Evolutionary conservation across 129 eudicot species (phyloP), one percentile per base, ranked within the genome.

Genomic region (Glebionis coronaria): DNA sequence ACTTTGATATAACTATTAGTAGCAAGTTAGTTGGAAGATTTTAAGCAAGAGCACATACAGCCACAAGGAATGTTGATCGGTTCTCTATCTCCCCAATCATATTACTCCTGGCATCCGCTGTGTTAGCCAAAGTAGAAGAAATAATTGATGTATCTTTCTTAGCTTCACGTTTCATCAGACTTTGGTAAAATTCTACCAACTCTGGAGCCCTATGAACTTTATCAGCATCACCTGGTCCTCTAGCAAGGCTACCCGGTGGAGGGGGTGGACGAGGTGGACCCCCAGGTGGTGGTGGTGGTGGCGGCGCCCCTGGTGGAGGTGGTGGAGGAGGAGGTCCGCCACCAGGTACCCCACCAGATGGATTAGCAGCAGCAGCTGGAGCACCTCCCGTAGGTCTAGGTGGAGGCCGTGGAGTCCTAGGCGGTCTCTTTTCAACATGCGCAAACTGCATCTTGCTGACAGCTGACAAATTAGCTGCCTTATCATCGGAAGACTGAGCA

Each of bases 201-300:
- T 94, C 99, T 8, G 99, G 99, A 75, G 99, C 99, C 44, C 95
- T 75, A 79, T 90, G 97, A 78, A 94, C 99, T 76, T 90, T 94
- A 40, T 90, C 95, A 68, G 88, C 91, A 29, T 83, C 61, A 51
- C 84, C 99, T 28, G 75, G 79, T 31, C 83, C 87, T 86, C 72
- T 86, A 3, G 76, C 60, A 21, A 84, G 81, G 76, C 90, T 78
- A 61, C 99, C 99, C 4, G 94, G 97, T 20, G 84, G 97, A 29
- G 97, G 97, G 63, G 99, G 99, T 52, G 99, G 87, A 12, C 76
- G 83, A 44, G 87, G 87, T 56, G 86, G 86, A 4, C 86, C 82
- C 15, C 96, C 89, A 27, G 90, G 92, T 49, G 85, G 86, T 14
- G 91, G 92, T 53, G 97, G 97, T 3, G 88, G 97, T 16, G 81